Base-by-base conservation (phyloP, 1,284 basidiomycete genomes). In the Mycosarcoma maydis region DNA sequence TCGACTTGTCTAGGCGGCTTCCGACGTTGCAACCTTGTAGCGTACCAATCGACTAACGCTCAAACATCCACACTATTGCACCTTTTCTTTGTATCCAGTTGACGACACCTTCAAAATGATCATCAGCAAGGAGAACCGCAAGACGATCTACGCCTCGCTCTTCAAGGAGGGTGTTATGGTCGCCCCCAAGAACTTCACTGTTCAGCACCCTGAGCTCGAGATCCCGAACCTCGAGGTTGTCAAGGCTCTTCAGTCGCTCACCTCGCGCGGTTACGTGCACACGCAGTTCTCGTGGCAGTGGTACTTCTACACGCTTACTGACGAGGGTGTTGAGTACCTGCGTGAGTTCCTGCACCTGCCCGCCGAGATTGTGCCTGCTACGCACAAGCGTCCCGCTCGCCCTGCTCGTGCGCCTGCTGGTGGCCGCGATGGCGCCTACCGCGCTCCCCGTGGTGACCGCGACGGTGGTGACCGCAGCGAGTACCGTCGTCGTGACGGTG, bases 131-230 rank as follows among this genome's bases (percentile, higher is more conserved):
- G 73, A 80, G 70, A 75, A 81, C 77, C 78, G 80, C 72, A 74
- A 76, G 65, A 74, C 67, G 40, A 81, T 81, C 69, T 81, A 81
- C 77, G 68, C 68, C 50, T 68, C 77, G 11, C 76, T 81, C 48
- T 81, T 81, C 77, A 76, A 80, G 72, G 73, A 81, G 72, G 95
- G 96, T 82, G 96, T 98, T 73, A 87, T 98, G 83, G 95, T 98
- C 83, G 95, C 95, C 82, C 94, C 96, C 87, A 98, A 98, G 87
- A 94, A 99, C 86, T 98, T 88, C 87, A 95, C 97, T 83, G 91
- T 92, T 64, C 92, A 95, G 85, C 96, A 99, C 84, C 92, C 96
- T 82, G 94, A 98, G 82, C 89, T 99, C 75, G 91, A 94, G 73
- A 90, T 98, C 81, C 91, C 92, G 76, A 98, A 99, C 86, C 90